Evolutionary conservation across 768 basidiomycete species (phyloP).

Genomic region (Podaxis mareebaensis): DNA sequence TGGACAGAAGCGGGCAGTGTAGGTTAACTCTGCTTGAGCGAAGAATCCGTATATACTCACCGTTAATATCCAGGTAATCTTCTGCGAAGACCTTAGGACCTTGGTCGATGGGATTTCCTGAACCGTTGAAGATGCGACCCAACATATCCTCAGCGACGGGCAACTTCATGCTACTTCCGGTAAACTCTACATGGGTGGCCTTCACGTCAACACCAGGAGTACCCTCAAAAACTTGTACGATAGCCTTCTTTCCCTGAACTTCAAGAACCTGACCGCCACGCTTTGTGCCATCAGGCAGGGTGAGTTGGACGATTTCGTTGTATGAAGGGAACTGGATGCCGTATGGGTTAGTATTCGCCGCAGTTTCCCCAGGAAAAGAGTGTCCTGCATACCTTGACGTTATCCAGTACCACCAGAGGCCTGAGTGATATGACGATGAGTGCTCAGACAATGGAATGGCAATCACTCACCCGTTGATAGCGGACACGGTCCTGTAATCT

Average conservation of each 20-base stretch:
- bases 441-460: constrained; percentile 7
- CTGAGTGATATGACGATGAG: constrained; percentile 38
- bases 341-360: constrained; percentile 6
- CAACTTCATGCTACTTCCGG: constrained; percentile 97
- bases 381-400: constrained; percentile 76
- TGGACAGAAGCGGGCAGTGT: constrained; percentile 27
- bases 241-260: constrained; percentile 97
- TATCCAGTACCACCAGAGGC: constrained; percentile 94
- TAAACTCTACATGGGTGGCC: constrained; percentile 96
- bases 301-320: constrained; percentile 97
- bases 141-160: constrained; percentile 99
- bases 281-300: constrained; percentile 91
- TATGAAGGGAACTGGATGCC: constrained; percentile 84
- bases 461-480: constrained; percentile 85
- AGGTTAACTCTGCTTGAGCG: background rate
- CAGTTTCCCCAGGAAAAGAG: constrained; percentile 6
- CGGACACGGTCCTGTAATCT: constrained; percentile 99
- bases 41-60: constrained; percentile 43
- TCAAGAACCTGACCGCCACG: constrained; percentile 98
- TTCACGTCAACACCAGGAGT: constrained; percentile 98
- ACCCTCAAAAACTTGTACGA: constrained; percentile 99
- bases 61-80: constrained; percentile 99
- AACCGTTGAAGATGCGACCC: constrained; percentile 98
- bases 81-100: constrained; percentile 99
- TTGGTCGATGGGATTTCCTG: constrained; percentile 96